Conservation (phyloP, 2,329 filamentous ascomycete species). For the Myriosclerotinia scirpicola region DNA sequence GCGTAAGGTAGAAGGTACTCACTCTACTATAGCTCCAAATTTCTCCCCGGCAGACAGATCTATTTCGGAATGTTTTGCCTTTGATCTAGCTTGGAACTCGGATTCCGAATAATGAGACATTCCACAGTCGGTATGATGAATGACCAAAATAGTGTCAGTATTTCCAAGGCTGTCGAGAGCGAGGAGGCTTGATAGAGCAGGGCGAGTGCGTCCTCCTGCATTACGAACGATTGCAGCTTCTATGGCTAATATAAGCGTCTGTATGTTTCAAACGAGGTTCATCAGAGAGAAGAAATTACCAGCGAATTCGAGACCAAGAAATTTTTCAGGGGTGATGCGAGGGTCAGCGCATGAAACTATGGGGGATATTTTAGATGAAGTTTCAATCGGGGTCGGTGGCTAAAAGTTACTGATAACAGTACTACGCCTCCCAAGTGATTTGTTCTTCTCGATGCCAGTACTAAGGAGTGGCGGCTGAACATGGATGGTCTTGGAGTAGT, state of each 20-base stretch:
- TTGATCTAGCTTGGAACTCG: constrained; percentile 17
- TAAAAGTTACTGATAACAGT: constrained; percentile 16
- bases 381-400: too few relatives aligned
- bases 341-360: constrained; percentile 25
- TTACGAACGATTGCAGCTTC: constrained; percentile 28
- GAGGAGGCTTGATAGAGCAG: constrained; percentile 21
- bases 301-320: constrained; percentile 25
- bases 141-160: constrained; percentile 24
- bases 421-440: constrained; percentile 16
- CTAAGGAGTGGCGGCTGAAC: neutral
- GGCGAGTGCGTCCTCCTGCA: constrained; percentile 24
- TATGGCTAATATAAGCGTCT: neutral
- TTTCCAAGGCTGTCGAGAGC: constrained; percentile 21
- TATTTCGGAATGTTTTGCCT: constrained; percentile 25
- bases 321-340: constrained; percentile 24
- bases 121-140: constrained; percentile 30
- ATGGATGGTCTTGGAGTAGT: neutral
- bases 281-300: constrained; percentile 10
- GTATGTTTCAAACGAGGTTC: neutral
- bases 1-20: neutral
- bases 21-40: constrained; percentile 26
- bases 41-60: constrained; percentile 11
- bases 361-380: neutral
- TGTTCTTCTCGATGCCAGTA: neutral
- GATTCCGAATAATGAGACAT: constrained; percentile 25